Evolutionary conservation across 352 stramenopile genomes (phyloP).

Genomic region (Phytophthora agathidicida): DNA sequence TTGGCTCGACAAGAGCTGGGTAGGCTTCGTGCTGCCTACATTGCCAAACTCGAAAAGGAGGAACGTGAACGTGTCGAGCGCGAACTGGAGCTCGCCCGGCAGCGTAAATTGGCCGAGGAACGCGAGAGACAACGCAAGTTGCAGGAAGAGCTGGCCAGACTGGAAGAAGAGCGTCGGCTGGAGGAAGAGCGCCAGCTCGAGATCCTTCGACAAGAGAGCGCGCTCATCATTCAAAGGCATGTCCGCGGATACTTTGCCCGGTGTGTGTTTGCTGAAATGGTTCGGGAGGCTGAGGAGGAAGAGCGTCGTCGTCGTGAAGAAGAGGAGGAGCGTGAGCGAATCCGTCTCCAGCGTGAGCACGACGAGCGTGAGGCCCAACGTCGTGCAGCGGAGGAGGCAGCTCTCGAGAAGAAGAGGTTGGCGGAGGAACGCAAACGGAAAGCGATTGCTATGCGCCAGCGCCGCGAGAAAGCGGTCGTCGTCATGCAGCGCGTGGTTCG

Average conservation of each 20-base stretch:
- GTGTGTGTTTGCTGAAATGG: slow-evolving; percentile 41
- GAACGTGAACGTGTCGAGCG: slow-evolving; percentile 42
- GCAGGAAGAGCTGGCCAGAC: slow-evolving; percentile 31
- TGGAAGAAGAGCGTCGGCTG: slow-evolving; percentile 44
- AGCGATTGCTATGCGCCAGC: slow-evolving; percentile 34
- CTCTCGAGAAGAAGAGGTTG: slow-evolving; percentile 34
- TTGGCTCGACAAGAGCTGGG: slow-evolving; percentile 43
- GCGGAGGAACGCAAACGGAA: slow-evolving; percentile 41
- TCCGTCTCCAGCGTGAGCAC: slow-evolving; percentile 37
- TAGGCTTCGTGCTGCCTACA: slow-evolving; percentile 39
- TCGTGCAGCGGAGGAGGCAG: slow-evolving; percentile 41
- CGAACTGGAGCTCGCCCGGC: slow-evolving; percentile 30
- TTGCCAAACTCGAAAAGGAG: slow-evolving; percentile 38
- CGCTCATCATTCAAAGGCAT: slow-evolving; percentile 50
- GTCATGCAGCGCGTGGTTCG: slow-evolving; percentile 43
- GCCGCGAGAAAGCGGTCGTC: slow-evolving; percentile 36
- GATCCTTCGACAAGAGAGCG: slow-evolving; percentile 35
- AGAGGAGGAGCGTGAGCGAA: slow-evolving; percentile 49
- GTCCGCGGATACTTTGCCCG: slow-evolving; percentile 57
- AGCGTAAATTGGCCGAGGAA: slow-evolving; percentile 45
- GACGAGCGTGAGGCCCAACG: slow-evolving; percentile 39
- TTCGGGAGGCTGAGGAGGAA: slow-evolving; percentile 44
- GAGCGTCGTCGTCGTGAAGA: slow-evolving; percentile 45
- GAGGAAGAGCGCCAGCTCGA: slow-evolving; percentile 33
- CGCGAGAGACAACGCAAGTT: slow-evolving; percentile 36